These are phyloP conservation scores for Penicillium desertorum DNA, from an alignment of 495 filamentous ascomycete species.

Conservation along the genomic window DNA sequence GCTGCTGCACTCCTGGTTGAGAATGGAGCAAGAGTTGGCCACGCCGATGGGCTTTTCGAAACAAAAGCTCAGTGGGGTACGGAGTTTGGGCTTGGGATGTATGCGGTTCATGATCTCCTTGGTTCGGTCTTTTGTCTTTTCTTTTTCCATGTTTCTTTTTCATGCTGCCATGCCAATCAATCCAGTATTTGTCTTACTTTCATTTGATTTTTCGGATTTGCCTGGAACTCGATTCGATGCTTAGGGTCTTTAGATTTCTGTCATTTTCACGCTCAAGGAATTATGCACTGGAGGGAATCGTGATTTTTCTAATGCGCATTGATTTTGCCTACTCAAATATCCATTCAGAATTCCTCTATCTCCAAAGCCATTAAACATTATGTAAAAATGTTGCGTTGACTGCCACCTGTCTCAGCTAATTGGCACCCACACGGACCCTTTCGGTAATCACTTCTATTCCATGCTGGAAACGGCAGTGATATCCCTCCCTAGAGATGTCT, in stretches of 20 bases:
- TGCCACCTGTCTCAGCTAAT: not conserved
- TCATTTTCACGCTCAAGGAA: not conserved
- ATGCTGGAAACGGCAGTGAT: not conserved
- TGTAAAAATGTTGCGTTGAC: not conserved
- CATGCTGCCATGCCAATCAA: not conserved
- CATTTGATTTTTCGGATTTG: not conserved
- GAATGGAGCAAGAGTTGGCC: slow-evolving; percentile 3
- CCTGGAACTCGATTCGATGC: not conserved
- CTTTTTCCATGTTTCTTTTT: not conserved
- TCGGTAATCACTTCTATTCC: not conserved
- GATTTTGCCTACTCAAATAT: not conserved
- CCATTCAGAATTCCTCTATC: not conserved
- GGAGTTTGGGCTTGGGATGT: slow-evolving; percentile 6
- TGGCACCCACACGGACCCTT: not conserved
- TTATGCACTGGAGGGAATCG: slow-evolving; percentile 5
- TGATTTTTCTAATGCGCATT: slow-evolving; percentile 5
- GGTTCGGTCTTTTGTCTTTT: not conserved
- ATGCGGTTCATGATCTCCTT: not conserved
- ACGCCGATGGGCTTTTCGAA: slow-evolving; percentile 16
- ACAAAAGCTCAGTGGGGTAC: slow-evolving; percentile 9
- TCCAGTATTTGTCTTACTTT: slow-evolving; percentile 1
- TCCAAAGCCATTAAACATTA: not conserved
- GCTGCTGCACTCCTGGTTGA: slow-evolving; percentile 9
- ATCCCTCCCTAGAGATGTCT: not conserved
- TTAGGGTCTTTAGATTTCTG: slow-evolving; percentile 7